phyloP scores from a whole-genome alignment of 495 filamentous ascomycete genomes.

The Endocarpon pusillum region DNA sequence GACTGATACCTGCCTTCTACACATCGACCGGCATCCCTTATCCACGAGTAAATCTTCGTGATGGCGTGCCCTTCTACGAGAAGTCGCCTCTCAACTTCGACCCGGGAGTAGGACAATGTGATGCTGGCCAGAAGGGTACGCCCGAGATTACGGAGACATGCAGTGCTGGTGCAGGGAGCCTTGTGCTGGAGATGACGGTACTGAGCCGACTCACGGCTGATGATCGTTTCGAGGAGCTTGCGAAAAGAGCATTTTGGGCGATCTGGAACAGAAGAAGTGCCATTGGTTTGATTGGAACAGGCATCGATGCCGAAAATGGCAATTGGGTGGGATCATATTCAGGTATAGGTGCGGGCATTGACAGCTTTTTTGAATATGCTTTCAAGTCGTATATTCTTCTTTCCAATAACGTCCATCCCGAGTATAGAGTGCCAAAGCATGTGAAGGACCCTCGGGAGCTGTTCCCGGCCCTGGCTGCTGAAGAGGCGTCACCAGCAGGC shows the following conservation, averaged over 20 bases:
- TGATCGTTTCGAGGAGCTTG: conserved; percentile 66
- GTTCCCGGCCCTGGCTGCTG: conserved; percentile 34
- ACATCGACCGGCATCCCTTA: conserved; percentile 84
- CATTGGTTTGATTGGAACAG: conserved; percentile 76
- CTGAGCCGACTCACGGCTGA: conserved; percentile 81
- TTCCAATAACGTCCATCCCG: conserved; percentile 37
- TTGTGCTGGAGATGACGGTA: conserved; percentile 83
- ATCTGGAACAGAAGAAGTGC: conserved; percentile 77
- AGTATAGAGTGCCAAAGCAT: conserved; percentile 15
- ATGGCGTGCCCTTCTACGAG: conserved; percentile 78
- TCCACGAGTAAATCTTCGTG: conserved; percentile 79
- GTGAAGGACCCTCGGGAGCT: conserved; percentile 1
- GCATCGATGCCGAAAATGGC: conserved; percentile 81
- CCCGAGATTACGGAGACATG: conserved; percentile 87
- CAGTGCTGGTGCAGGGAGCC: conserved; percentile 84
- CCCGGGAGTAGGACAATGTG: conserved; percentile 22
- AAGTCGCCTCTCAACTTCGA: conserved; percentile 54
- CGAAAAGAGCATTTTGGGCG: conserved; percentile 86
- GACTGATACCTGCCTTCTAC: conserved; percentile 79
- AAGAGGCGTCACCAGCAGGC: conserved; percentile 52
- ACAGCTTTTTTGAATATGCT: conserved; percentile 97
- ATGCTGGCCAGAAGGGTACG: conserved; percentile 17
- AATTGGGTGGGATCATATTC: conserved; percentile 76
- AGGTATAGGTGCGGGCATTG: conserved; percentile 87
- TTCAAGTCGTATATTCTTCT: conserved; percentile 84